phyloP scores from a whole-genome alignment of 2,329 filamentous ascomycete species.

The Penicillium sp. region DNA sequence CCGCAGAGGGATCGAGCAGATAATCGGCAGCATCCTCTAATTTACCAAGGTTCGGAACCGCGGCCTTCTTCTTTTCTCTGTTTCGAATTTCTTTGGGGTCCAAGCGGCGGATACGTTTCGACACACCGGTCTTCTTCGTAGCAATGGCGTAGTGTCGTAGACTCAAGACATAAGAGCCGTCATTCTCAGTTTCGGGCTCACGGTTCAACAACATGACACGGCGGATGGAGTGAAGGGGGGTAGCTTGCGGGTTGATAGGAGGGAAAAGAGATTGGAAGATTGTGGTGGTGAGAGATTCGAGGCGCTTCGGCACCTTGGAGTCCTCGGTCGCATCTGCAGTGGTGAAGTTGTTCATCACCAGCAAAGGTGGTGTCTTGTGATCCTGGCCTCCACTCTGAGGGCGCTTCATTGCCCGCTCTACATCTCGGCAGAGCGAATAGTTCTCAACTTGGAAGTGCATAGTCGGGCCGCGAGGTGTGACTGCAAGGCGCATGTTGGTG shows the following conservation, averaged over 20 bases:
- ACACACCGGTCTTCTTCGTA: constrained; percentile 80
- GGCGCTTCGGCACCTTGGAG: constrained; percentile 79
- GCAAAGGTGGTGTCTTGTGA: constrained; percentile 78
- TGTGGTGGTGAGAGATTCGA: constrained; percentile 88
- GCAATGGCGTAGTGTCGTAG: constrained; percentile 95
- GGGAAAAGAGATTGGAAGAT: constrained; percentile 97
- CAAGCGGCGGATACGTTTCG: constrained; percentile 77
- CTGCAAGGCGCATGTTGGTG: constrained; percentile 83
- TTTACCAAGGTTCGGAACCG: constrained; percentile 83
- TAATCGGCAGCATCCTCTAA: constrained; percentile 94
- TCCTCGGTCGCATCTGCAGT: constrained; percentile 59
- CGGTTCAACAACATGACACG: constrained; percentile 88
- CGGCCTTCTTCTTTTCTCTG: constrained; percentile 63
- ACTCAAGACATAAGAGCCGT: constrained; percentile 75
- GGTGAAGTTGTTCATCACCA: constrained; percentile 98
- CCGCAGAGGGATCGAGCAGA: constrained; percentile 75
- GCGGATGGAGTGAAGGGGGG: constrained; percentile 87
- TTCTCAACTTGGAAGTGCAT: constrained; percentile 92
- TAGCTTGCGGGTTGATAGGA: constrained; percentile 87
- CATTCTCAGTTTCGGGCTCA: constrained; percentile 52
- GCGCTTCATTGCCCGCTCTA: constrained; percentile 78
- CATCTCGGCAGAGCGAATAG: constrained; percentile 91
- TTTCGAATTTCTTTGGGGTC: constrained; percentile 82
- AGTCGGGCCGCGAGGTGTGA: constrained; percentile 87
- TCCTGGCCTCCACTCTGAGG: constrained; percentile 82